Base-by-base conservation (phyloP, 116 monocot genomes). In the Posidonia oceanica region DNA sequence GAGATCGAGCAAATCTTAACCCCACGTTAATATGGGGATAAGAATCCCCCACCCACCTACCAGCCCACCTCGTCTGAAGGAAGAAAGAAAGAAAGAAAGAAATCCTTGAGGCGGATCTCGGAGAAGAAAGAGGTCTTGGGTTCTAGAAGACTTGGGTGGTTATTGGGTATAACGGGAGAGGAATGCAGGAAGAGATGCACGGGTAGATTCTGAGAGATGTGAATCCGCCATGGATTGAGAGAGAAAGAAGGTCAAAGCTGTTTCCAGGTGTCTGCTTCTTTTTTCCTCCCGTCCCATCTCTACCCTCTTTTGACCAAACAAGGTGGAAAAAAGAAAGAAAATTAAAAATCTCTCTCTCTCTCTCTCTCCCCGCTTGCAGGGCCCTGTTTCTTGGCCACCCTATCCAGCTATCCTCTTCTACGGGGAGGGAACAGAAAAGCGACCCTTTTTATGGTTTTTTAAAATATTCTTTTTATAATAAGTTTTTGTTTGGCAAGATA, bases 181-280 rank as follows among this genome's bases (percentile, higher is more conserved):
- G 5, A 39, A 23, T 41, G 64, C 10, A 64, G 39, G 14, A 29
- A 40, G 15, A 17, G 2, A 41, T 23, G 20, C n/a, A 64, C 2
- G 14, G 17, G 40, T 64, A 38, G n/a, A 39, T n/a, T 64, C 39
- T n/a, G 40, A 64, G 36, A 64, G 64, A 14, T 64, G 64, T 39
- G 64, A 64, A 41, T 64, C 64, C 64, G 14, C 39, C 64, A 64
- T 39, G 40, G 64, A 64, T 64, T 40, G 0, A 8, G 64, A 16
- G 5, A 39, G 7, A 64, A 17, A 39, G 64, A 40, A 64, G 64
- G 64, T 64, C 37, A 64, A 64, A 64, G 64, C 38, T 39, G 23
- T 15, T 39, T 16, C 17, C 64, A 39, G 14, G 40, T 40, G 64
- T 64, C 40, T 39, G 23, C 29, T 12, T 3, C 61, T 3, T 13